Conservation (phyloP, 768 basidiomycete species). For the Tulasnella sp. region DNA sequence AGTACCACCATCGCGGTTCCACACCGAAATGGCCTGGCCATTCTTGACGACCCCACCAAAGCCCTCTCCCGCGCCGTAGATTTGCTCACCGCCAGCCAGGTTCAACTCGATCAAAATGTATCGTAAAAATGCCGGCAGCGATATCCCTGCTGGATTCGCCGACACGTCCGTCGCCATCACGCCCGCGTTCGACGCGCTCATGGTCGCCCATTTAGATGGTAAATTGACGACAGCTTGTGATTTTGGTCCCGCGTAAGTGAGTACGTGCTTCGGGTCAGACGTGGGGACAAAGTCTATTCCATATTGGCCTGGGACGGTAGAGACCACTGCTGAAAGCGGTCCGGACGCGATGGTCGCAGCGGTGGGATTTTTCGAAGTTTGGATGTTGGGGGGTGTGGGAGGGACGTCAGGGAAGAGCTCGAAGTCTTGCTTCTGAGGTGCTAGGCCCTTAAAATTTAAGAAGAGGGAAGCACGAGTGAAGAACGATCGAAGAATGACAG, state of each 20-base stretch:
- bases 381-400: conserved; percentile 52
- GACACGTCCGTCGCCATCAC: conserved; percentile 57
- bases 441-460: conserved; percentile 12
- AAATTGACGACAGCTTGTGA: conserved; percentile 43
- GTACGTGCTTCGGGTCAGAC: conserved; percentile 32
- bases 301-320: conserved; percentile 26
- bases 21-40: conserved; percentile 45
- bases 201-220: conserved; percentile 41
- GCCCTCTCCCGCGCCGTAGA: conserved; percentile 76
- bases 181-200: conserved; percentile 52
- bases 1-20: conserved; percentile 63
- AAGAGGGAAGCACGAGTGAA: neutral
- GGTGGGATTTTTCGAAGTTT: conserved; percentile 47
- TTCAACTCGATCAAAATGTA: conserved; percentile 54
- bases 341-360: conserved; percentile 61
- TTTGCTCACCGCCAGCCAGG: conserved; percentile 67
- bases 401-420: conserved; percentile 63
- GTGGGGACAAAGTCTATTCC: conserved; percentile 31
- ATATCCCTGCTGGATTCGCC: conserved; percentile 56
- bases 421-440: conserved; percentile 15
- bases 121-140: conserved; percentile 50
- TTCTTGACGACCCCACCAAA: conserved; percentile 78
- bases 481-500: neutral
- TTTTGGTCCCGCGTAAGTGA: conserved; percentile 38
- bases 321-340: conserved; percentile 61